Base-by-base conservation (phyloP, 371 early-diverging fungal species). In the Haplosporangium sp. region DNA sequence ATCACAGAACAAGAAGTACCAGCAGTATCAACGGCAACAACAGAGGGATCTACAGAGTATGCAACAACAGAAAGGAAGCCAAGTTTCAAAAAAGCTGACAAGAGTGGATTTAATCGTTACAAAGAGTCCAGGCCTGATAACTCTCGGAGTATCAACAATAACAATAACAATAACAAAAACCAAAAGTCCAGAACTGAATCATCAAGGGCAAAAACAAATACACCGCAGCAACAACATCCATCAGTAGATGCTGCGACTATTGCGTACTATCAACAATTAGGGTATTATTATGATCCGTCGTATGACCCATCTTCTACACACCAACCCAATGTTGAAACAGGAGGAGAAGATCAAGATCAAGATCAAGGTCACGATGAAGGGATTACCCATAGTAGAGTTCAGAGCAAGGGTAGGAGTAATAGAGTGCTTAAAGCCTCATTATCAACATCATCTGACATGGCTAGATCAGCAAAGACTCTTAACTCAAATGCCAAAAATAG, bases 81-180 rank as follows among this genome's bases (percentile, higher is more conserved):
- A 35, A 85, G 83, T 72, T 82, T 82, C 60, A 82, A 60, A 65
- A 76, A 77, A 45, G 73, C 78, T 4, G 84, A 82, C 58, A 77
- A 75, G 40, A 66, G 65, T 7, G 61, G 57, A 6, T 77, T 83
- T 38, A 42, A 40, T 50, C 84, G 68, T 37, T 64, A 65, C 62
- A 65, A 65, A 38, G 63, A 52, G 37, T 27, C 67, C 15, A 13
- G 39, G 40, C 19, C 63, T 27, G 55, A 61, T 19, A 56, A 47
- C n/a, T 20, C 42, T 34, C 47, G 61, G 57, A 76, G 59, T 27
- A 27, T 27, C 27, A 27, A 27, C 27, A 27, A 27, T 27, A 27
- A 27, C 27, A n/a, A n/a, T n/a, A n/a, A n/a, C 27, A 61, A 59
- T 15, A 61, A 34, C 35, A 57, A 27, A 53, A 20, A 55, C 20